phyloP scores from a whole-genome alignment of 2,329 filamentous ascomycete species.

The Fusarium multiceps region DNA sequence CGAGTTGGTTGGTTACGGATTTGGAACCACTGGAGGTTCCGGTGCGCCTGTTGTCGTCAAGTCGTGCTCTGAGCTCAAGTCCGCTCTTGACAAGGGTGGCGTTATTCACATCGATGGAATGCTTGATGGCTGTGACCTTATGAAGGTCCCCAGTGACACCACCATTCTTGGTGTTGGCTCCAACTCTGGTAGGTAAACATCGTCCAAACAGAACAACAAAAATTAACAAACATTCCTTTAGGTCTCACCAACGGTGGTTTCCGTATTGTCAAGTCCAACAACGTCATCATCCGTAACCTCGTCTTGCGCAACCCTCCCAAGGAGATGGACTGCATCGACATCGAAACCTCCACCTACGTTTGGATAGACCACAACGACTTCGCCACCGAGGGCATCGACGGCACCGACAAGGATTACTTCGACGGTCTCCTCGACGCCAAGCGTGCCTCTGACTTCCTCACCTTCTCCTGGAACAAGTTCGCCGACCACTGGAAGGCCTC shows the following conservation, averaged over 20 bases:
- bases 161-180: slow-evolving; percentile 60
- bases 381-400: slow-evolving; percentile 59
- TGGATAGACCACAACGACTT: slow-evolving; percentile 71
- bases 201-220: background rate
- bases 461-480: slow-evolving; percentile 46
- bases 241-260: slow-evolving; percentile 54
- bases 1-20: too few relatives aligned
- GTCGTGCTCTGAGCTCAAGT: slow-evolving; percentile 55
- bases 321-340: slow-evolving; percentile 59
- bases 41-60: slow-evolving; percentile 59
- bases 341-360: slow-evolving; percentile 57
- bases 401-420: slow-evolving; percentile 68
- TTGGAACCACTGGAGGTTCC: slow-evolving; percentile 60
- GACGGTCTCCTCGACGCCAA: slow-evolving; percentile 70
- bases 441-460: slow-evolving; percentile 66
- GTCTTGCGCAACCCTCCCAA: slow-evolving; percentile 58
- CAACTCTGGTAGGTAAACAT: slow-evolving; percentile 44
- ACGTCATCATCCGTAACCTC: slow-evolving; percentile 65
- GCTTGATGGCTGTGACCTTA: slow-evolving; percentile 53
- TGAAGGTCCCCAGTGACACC: slow-evolving; percentile 60
- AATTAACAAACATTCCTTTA: slow-evolving; percentile 3
- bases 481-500: slow-evolving; percentile 68
- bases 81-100: slow-evolving; percentile 52
- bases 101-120: slow-evolving; percentile 59
- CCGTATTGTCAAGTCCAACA: slow-evolving; percentile 57